phyloP scores from a whole-genome alignment of 768 basidiomycete species.

The Boletus rufocinnamomeus region DNA sequence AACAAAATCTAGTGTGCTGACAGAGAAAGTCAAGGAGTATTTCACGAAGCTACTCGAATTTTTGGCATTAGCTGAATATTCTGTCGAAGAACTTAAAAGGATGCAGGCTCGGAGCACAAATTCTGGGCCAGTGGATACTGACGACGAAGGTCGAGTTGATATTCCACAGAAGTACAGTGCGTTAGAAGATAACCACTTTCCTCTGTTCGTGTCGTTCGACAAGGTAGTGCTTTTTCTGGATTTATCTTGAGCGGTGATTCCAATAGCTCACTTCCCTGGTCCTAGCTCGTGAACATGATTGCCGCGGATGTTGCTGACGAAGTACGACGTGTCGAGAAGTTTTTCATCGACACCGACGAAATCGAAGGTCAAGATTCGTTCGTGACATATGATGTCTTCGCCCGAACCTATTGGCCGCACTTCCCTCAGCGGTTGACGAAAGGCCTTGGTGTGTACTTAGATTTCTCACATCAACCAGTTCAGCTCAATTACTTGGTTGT shows the following conservation, averaged over 20 bases:
- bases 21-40: slow-evolving; percentile 70
- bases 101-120: slow-evolving; percentile 25
- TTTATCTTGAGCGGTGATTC: neutral
- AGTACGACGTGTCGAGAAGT: slow-evolving; percentile 4
- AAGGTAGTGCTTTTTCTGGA: slow-evolving; percentile 46
- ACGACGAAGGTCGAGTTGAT: slow-evolving; percentile 29
- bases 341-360: slow-evolving; percentile 21
- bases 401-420: slow-evolving; percentile 58
- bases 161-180: slow-evolving; percentile 54
- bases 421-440: slow-evolving; percentile 53
- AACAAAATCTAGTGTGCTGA: slow-evolving; percentile 68
- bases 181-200: slow-evolving; percentile 62
- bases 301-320: slow-evolving; percentile 24
- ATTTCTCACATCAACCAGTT: neutral
- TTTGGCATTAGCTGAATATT: slow-evolving; percentile 37
- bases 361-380: slow-evolving; percentile 23
- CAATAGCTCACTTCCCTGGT: neutral
- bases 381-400: slow-evolving; percentile 51
- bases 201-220: slow-evolving; percentile 69
- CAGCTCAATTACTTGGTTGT: neutral
- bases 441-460: slow-evolving; percentile 47
- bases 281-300: slow-evolving; percentile 30
- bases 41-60: slow-evolving; percentile 54
- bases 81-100: slow-evolving; percentile 41
- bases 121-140: slow-evolving; percentile 36